Evolutionary conservation across 2,329 filamentous ascomycete species (phyloP).

Genomic region (Canariomyces notabilis): DNA sequence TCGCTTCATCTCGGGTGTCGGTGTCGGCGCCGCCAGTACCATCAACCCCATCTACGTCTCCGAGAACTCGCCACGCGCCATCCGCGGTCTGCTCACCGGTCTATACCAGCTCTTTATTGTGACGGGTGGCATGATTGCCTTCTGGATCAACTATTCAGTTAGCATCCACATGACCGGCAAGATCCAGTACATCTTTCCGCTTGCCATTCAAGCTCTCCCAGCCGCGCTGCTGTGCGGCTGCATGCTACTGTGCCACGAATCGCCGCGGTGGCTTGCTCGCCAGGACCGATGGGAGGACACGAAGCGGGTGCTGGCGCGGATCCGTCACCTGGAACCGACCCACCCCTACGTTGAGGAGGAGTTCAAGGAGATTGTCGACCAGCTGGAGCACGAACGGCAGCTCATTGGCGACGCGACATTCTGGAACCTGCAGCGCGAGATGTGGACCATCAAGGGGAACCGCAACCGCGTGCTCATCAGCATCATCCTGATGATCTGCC

Average conservation of each 20-base stretch:
- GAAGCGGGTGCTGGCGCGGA: slow-evolving; percentile 45
- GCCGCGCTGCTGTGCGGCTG: slow-evolving; percentile 53
- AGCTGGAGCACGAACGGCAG: slow-evolving; percentile 58
- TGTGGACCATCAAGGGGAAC: slow-evolving; percentile 52
- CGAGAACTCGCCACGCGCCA: slow-evolving; percentile 41
- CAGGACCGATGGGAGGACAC: slow-evolving; percentile 61
- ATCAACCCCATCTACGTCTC: slow-evolving; percentile 43
- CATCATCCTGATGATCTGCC: slow-evolving; percentile 58
- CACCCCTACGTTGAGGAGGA: slow-evolving; percentile 56
- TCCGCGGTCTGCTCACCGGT: slow-evolving; percentile 40
- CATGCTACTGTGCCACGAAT: slow-evolving; percentile 61
- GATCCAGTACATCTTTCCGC: slow-evolving; percentile 52
- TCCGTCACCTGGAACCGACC: slow-evolving; percentile 49
- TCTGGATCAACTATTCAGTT: slow-evolving; percentile 46
- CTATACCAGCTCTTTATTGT: slow-evolving; percentile 45
- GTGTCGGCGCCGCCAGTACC: slow-evolving; percentile 39
- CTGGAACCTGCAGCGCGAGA: slow-evolving; percentile 58
- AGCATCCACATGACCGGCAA: slow-evolving; percentile 32
- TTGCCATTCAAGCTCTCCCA: slow-evolving; percentile 59
- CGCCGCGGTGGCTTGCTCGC: slow-evolving; percentile 59
- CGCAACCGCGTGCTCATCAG: slow-evolving; percentile 35
- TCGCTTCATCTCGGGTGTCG: slow-evolving; percentile 47
- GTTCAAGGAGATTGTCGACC: slow-evolving; percentile 54
- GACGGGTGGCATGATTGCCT: slow-evolving; percentile 39
- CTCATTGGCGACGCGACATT: slow-evolving; percentile 48